These are phyloP conservation scores for Lentinula raphanica DNA, from an alignment of 768 basidiomycete species.

Conservation along the genomic window DNA sequence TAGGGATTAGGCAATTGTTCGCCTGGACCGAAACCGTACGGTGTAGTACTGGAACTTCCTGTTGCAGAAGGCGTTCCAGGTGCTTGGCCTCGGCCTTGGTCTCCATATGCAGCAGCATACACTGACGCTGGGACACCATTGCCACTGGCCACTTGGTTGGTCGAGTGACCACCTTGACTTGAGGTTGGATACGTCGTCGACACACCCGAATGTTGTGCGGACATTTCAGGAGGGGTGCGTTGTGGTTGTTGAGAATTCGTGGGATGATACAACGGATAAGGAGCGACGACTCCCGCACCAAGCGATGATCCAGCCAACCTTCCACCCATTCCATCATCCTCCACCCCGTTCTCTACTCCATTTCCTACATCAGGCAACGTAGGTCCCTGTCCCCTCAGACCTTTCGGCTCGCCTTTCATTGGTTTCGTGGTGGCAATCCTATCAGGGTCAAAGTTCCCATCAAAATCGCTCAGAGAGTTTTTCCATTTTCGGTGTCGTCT, in stretches of 20 bases:
- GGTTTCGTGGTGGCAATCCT: background rate
- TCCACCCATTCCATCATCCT: conserved; percentile 4
- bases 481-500: background rate
- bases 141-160: background rate
- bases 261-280: conserved; percentile 3
- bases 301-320: background rate
- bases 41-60: background rate
- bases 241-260: background rate
- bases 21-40: background rate
- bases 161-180: background rate
- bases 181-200: background rate
- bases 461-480: background rate
- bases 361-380: background rate
- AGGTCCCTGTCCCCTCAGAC: background rate
- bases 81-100: background rate
- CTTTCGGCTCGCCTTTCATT: conserved; percentile 2
- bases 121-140: background rate
- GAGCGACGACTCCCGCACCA: conserved; percentile 2
- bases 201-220: background rate
- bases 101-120: background rate
- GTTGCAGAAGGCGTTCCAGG: background rate
- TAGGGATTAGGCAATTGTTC: background rate
- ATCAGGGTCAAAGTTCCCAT: conserved; percentile 6
- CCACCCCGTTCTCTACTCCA: background rate
- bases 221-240: background rate